A percentile compares a stretch with the other conserved stretches of the same genome.
These are phyloP conservation scores for Talaromyces funiculosus DNA, from an alignment of 2,329 filamentous ascomycete species.

Conservation along the genomic window DNA sequence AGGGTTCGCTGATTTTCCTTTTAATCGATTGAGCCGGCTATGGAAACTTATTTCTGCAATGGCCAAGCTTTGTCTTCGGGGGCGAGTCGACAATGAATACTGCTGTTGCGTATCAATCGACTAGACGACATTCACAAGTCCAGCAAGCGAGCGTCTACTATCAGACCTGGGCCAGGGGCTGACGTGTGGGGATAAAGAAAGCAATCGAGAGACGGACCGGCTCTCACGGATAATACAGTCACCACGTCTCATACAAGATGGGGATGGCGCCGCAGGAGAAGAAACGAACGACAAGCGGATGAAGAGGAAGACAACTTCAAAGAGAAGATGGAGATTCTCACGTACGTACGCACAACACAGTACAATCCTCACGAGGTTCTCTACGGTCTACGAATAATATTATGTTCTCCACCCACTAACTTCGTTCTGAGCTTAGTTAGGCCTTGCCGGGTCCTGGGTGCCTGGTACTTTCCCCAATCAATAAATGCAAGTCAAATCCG, in stretches of 20 bases:
- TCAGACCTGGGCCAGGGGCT: constrained; percentile 13
- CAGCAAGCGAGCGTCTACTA: constrained; percentile 21
- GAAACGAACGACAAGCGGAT: constrained; percentile 19
- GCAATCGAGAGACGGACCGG: constrained; percentile 22
- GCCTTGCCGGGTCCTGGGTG: neutral
- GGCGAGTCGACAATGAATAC: neutral
- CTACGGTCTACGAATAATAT: constrained; percentile 8
- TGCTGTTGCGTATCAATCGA: constrained; percentile 6
- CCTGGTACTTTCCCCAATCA: constrained; percentile 5
- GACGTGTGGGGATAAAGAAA: constrained; percentile 15
- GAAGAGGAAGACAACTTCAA: neutral
- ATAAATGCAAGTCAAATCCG: neutral
- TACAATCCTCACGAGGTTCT: constrained; percentile 4
- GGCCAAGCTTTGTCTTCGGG: neutral
- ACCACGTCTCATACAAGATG: constrained; percentile 23
- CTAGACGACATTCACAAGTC: constrained; percentile 20
- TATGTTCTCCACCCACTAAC: constrained; percentile 10
- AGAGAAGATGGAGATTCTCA: neutral
- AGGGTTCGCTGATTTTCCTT: neutral
- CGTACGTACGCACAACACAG: neutral
- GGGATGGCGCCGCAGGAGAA: constrained; percentile 19
- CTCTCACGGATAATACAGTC: constrained; percentile 33
- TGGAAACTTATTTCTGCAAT: neutral
- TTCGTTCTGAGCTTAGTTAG: constrained; percentile 6
- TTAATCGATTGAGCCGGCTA: neutral